Evolutionary conservation across 352 stramenopile genomes (phyloP).

Genomic region (Globisporangium abappressorium): DNA sequence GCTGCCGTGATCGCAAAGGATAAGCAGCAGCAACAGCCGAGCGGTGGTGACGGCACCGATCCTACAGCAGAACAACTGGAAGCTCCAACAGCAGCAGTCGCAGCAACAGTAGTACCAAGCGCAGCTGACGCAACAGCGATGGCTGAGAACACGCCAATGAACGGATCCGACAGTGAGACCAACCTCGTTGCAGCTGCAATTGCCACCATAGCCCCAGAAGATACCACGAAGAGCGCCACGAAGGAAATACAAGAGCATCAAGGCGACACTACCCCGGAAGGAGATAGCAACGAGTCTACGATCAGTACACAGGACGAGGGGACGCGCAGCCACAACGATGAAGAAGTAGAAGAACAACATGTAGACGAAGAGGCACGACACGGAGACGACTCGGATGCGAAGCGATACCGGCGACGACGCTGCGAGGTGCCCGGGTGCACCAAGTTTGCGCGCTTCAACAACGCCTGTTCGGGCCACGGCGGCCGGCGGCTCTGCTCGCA

Average conservation of each 20-base stretch:
- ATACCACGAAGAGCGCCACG: neutral
- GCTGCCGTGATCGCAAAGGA: constrained; percentile 71
- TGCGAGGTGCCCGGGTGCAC: constrained; percentile 63
- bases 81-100: neutral
- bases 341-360: constrained; percentile 1
- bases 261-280: neutral
- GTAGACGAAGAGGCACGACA: neutral
- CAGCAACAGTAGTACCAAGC: constrained; percentile 8
- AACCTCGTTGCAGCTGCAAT: constrained; percentile 5
- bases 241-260: neutral
- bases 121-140: neutral
- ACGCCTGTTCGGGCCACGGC: constrained; percentile 67
- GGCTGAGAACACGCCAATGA: constrained; percentile 10
- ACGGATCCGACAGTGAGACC: constrained; percentile 9
- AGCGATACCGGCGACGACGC: constrained; percentile 61
- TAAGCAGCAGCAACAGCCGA: constrained; percentile 29
- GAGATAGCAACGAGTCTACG: neutral
- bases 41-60: constrained; percentile 2
- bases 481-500: constrained; percentile 72
- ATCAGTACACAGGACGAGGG: constrained; percentile 1
- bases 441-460: constrained; percentile 83
- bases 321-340: neutral
- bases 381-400: constrained; percentile 20
- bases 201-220: constrained; percentile 1
- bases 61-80: constrained; percentile 9